Evolutionary conservation across 2,329 filamentous ascomycete genomes (phyloP).

Genomic region (Huntiella savannae): DNA sequence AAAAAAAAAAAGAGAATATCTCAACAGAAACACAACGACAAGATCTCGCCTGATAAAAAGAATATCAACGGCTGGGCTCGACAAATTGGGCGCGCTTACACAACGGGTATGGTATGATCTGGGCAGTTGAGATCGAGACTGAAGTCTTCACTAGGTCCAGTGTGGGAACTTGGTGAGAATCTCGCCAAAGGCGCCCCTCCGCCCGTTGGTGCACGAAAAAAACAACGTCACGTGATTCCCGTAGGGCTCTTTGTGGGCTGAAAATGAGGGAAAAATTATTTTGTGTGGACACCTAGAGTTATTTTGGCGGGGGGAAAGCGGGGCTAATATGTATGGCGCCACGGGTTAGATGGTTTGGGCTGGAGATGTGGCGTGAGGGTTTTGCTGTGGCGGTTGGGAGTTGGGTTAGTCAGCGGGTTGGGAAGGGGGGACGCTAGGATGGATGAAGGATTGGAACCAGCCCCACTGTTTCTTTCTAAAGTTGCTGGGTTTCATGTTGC

Average conservation of each 20-base stretch:
- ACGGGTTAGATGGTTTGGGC: too few relatives aligned
- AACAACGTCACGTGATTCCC: conserved; percentile 8
- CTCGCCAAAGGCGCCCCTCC: conserved; percentile 7
- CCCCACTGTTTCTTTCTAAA: neutral
- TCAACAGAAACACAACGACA: conserved; percentile 13
- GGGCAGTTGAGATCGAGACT: conserved; percentile 12
- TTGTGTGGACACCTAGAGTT: conserved; percentile 8
- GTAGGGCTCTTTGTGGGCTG: conserved; percentile 11
- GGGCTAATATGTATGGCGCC: neutral
- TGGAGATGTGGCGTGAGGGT: too few relatives aligned
- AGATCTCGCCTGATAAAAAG: conserved; percentile 6
- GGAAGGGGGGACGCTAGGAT: too few relatives aligned
- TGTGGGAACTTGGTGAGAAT: conserved; percentile 12
- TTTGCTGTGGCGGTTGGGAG: too few relatives aligned
- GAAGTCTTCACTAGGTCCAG: conserved; percentile 11
- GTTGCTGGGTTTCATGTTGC: too few relatives aligned
- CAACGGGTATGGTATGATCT: conserved; percentile 11
- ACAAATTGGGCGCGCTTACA: conserved; percentile 10
- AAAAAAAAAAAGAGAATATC: too few relatives aligned
- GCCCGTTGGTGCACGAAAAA: conserved; percentile 10
- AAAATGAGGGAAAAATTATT: conserved; percentile 3
- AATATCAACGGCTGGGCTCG: neutral
- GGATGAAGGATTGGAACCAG: too few relatives aligned
- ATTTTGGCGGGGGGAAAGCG: conserved; percentile 4
- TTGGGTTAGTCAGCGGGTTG: too few relatives aligned